phyloP scores from a whole-genome alignment of 306 rosid genomes.

The Quercus gilva region DNA sequence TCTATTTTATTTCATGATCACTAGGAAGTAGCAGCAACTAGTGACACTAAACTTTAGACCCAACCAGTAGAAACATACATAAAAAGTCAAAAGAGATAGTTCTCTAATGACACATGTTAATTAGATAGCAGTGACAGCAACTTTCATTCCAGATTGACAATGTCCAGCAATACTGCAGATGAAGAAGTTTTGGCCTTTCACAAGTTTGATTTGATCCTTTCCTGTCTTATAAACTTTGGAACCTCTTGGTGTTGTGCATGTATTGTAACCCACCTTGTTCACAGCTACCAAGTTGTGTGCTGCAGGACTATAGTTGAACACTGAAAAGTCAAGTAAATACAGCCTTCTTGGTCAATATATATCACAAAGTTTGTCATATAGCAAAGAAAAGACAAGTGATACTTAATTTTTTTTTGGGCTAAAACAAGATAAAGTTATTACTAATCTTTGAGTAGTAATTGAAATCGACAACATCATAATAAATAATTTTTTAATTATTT shows the following conservation, averaged over 20 bases:
- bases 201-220: conserved; percentile 54
- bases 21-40: no score
- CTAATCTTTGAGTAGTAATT: no score
- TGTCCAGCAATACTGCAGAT: conserved; percentile 59
- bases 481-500: no score
- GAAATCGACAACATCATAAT: no score
- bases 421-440: no score
- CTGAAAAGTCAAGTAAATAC: conserved; percentile 11
- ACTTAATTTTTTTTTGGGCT: no score
- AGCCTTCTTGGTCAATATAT: background rate
- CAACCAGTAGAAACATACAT: background rate
- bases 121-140: conserved; percentile 51
- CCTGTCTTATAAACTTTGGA: conserved; percentile 43
- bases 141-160: conserved; percentile 62
- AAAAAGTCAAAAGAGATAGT: background rate
- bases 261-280: conserved; percentile 36
- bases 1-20: no score
- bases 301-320: conserved; percentile 40
- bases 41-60: no score
- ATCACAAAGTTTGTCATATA: background rate
- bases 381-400: no score
- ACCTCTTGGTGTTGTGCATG: conserved; percentile 44
- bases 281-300: conserved; percentile 59
- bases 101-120: background rate
- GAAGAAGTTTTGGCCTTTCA: conserved; percentile 54